These are phyloP conservation scores for Saccharomycopsis hybrid DNA, from an alignment of 1,139 yeast species.

Conservation along the genomic window DNA sequence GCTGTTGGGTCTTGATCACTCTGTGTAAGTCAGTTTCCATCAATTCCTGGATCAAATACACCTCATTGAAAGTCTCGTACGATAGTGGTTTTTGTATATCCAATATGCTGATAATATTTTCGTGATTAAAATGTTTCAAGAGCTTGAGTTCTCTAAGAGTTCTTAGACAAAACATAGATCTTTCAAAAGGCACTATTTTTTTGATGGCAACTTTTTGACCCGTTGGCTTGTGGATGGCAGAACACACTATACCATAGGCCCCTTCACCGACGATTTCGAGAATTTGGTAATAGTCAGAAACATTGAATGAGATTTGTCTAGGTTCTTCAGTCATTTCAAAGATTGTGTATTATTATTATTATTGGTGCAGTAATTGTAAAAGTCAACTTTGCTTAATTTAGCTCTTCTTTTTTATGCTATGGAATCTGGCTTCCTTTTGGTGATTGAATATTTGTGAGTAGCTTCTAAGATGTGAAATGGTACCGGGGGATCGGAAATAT, in stretches of 20 bases:
- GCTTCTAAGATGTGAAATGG: too few species aligned
- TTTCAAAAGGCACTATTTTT: conserved; percentile 88
- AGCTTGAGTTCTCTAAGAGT: conserved; percentile 87
- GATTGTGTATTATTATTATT: neutral
- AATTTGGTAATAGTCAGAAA: conserved; percentile 75
- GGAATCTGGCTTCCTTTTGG: neutral
- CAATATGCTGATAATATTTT: conserved; percentile 82
- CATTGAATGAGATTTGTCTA: conserved; percentile 65
- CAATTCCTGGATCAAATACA: conserved; percentile 86
- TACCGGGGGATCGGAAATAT: too few species aligned
- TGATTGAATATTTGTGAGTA: too few species aligned
- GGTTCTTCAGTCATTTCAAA: conserved; percentile 22
- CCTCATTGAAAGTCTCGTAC: conserved; percentile 74
- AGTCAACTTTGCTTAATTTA: too few species aligned
- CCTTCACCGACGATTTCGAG: conserved; percentile 90
- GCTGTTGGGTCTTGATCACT: conserved; percentile 77
- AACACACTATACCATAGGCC: conserved; percentile 96
- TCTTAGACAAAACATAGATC: conserved; percentile 85
- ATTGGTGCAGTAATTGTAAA: neutral
- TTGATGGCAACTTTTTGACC: conserved; percentile 91
- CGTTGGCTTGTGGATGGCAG: conserved; percentile 84
- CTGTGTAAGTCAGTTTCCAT: conserved; percentile 95
- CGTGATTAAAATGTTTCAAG: conserved; percentile 82
- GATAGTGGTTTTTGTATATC: conserved; percentile 85
- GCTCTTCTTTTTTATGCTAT: too few species aligned